phyloP scores from a whole-genome alignment of 306 rosid species.

The Mimosa bimucronata region DNA sequence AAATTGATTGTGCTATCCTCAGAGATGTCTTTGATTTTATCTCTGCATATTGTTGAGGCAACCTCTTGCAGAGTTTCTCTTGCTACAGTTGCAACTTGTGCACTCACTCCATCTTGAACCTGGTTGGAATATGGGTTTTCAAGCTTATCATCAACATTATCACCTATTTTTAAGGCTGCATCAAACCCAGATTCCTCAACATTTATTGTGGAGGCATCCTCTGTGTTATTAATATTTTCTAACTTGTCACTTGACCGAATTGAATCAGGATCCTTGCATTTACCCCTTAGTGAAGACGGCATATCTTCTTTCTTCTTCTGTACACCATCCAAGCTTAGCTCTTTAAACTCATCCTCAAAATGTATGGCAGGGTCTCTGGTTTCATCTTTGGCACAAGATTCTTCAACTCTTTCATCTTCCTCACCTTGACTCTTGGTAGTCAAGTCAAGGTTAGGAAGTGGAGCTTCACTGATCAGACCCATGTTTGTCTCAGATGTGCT shows the following conservation, averaged over 20 bases:
- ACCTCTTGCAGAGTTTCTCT: conserved; percentile 10
- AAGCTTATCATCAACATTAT: conserved; percentile 1
- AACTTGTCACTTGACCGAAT: conserved; percentile 17
- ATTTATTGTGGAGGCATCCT: conserved; percentile 25
- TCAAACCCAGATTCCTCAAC: conserved; percentile 16
- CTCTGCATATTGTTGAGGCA: neutral
- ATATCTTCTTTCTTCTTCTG: conserved; percentile 30
- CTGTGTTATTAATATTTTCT: conserved; percentile 6
- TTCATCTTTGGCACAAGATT: conserved; percentile 24
- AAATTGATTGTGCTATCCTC: conserved; percentile 25
- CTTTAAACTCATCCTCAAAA: conserved; percentile 16
- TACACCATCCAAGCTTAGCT: conserved; percentile 11
- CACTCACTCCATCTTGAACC: conserved; percentile 21
- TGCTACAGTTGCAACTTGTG: conserved; percentile 14
- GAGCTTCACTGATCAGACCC: conserved; percentile 28
- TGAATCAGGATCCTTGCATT: conserved; percentile 30
- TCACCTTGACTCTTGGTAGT: conserved; percentile 14
- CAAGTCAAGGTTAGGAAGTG: conserved; percentile 21
- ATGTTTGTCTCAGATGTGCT: conserved; percentile 16
- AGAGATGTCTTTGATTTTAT: conserved; percentile 20
- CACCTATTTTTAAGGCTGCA: conserved; percentile 14
- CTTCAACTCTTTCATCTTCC: conserved; percentile 24
- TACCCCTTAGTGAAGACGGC: conserved; percentile 11
- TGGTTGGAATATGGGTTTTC: conserved; percentile 7
- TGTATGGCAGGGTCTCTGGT: conserved; percentile 14